These are phyloP conservation scores for Nakaseomyces nivariensis DNA, from an alignment of 1,139 yeast species.

Conservation along the genomic window DNA sequence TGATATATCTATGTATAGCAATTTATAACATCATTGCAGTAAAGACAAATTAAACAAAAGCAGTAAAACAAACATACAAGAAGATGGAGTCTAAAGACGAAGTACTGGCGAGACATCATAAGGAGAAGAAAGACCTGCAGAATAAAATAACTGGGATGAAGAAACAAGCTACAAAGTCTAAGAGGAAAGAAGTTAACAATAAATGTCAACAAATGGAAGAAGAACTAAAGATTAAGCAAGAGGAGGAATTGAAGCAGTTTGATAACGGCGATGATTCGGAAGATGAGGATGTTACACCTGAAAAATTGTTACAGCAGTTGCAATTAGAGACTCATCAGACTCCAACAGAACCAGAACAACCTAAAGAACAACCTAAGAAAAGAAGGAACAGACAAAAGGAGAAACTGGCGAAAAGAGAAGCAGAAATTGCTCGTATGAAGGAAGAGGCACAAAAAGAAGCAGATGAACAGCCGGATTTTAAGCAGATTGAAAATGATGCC, in stretches of 20 bases:
- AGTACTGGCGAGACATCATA: constrained; percentile 51
- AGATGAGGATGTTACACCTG: constrained; percentile 49
- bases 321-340: constrained; percentile 29
- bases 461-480: constrained; percentile 49
- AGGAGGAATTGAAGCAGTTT: constrained; percentile 35
- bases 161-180: constrained; percentile 76
- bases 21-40: too few species aligned
- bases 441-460: constrained; percentile 70
- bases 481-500: constrained; percentile 60
- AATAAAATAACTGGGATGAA: constrained; percentile 64
- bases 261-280: constrained; percentile 13
- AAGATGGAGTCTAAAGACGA: constrained; percentile 34
- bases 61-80: neutral
- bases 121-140: constrained; percentile 56
- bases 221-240: constrained; percentile 45
- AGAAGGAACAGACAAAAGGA: constrained; percentile 76
- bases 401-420: constrained; percentile 64
- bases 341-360: too few species aligned
- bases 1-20: too few species aligned
- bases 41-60: too few species aligned
- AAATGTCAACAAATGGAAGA: constrained; percentile 53
- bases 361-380: constrained; percentile 30
- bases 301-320: constrained; percentile 48
- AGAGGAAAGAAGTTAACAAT: constrained; percentile 46
- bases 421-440: constrained; percentile 51